These are phyloP conservation scores for Trametes cingulata DNA, from an alignment of 768 basidiomycete species.

Conservation along the genomic window DNA sequence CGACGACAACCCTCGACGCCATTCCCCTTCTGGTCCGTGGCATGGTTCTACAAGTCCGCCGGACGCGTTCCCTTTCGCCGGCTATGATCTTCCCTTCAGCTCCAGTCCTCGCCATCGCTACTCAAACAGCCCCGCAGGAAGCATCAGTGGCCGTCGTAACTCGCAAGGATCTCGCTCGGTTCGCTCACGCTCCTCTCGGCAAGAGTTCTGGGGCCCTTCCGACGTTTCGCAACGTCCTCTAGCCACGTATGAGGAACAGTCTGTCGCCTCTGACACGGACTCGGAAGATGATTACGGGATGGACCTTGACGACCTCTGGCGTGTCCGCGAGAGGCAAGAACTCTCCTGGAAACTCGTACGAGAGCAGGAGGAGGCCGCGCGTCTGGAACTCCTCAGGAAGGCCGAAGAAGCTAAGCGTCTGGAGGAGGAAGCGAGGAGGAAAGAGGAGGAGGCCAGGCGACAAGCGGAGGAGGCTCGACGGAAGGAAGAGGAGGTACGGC, in stretches of 20 bases:
- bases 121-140: background rate
- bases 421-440: slow-evolving; percentile 21
- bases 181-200: slow-evolving; percentile 24
- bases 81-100: slow-evolving; percentile 11
- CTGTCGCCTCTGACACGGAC: slow-evolving; percentile 23
- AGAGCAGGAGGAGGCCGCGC: slow-evolving; percentile 11
- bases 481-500: slow-evolving; percentile 27
- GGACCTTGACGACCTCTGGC: slow-evolving; percentile 17
- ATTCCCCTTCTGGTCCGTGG: slow-evolving; percentile 12
- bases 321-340: slow-evolving; percentile 12
- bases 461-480: slow-evolving; percentile 28
- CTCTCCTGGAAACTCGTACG: slow-evolving; percentile 8
- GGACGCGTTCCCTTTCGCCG: slow-evolving; percentile 14
- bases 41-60: slow-evolving; percentile 17
- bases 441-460: slow-evolving; percentile 23
- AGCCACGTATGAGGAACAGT: slow-evolving; percentile 26
- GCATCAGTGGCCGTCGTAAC: slow-evolving; percentile 21
- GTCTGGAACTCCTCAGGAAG: background rate
- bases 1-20: slow-evolving; percentile 16
- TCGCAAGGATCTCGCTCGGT: slow-evolving; percentile 29
- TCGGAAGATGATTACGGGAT: slow-evolving; percentile 24
- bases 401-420: slow-evolving; percentile 12
- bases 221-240: slow-evolving; percentile 20
- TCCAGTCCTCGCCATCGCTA: slow-evolving; percentile 10
- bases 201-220: slow-evolving; percentile 15